Conservation (phyloP, 1,284 basidiomycete species). For the Ceratobasidium sp. region DNA sequence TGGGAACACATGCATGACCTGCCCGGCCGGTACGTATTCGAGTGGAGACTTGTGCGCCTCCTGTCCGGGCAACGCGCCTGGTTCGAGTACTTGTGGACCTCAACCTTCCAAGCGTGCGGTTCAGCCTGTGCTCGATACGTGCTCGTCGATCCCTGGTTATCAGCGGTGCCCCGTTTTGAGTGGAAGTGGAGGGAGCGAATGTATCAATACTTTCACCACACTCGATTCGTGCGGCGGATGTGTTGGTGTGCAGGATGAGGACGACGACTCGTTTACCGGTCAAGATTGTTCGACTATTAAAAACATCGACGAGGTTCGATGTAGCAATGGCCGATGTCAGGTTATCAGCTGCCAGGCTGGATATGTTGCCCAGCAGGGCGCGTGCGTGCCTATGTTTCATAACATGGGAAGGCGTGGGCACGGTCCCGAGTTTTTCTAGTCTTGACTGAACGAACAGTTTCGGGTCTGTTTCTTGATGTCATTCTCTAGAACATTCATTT, state of each 20-base stretch:
- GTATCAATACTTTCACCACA: constrained; percentile 1
- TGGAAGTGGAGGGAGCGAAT: neutral
- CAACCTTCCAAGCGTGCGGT: constrained; percentile 17
- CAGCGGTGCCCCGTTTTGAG: neutral
- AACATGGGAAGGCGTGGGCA: neutral
- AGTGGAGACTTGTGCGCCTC: neutral
- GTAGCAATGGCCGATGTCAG: constrained; percentile 2
- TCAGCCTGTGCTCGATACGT: neutral
- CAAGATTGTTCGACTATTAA: constrained; percentile 5
- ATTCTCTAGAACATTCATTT: no score
- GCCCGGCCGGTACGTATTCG: constrained; percentile 7
- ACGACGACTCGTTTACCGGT: neutral
- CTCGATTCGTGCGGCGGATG: constrained; percentile 37
- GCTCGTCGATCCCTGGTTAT: neutral
- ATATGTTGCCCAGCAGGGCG: neutral
- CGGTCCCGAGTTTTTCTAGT: no score
- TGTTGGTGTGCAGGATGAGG: neutral
- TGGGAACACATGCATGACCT: constrained; percentile 5
- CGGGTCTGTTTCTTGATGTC: no score
- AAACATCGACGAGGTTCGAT: constrained; percentile 10
- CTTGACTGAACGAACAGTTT: no score
- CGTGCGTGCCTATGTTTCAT: neutral
- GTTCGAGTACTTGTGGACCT: constrained; percentile 10
- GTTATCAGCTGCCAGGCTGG: neutral
- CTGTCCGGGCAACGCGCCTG: neutral